Evolutionary conservation across 371 early-diverging fungal species (phyloP).

Genomic region (Rhizopus stolonifer): DNA sequence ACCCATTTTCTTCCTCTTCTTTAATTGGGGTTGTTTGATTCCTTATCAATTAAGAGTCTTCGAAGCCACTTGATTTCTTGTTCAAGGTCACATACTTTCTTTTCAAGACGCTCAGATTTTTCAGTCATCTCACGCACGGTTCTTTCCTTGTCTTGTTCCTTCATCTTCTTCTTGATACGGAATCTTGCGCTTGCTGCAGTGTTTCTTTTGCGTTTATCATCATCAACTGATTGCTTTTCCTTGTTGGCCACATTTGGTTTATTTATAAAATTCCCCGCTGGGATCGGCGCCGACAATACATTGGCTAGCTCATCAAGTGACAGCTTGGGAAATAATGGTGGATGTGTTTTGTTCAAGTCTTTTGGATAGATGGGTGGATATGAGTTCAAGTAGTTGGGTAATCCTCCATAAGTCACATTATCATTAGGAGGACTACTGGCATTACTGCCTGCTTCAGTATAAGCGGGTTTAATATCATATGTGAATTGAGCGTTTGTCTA

Average conservation of each 20-base stretch:
- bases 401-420: conserved; percentile 25
- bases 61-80: conserved; percentile 88
- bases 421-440: conserved; percentile 26
- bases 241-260: not conserved
- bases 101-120: conserved; percentile 69
- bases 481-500: conserved; percentile 64
- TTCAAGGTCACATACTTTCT: conserved; percentile 74
- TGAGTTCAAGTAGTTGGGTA: conserved; percentile 29
- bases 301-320: conserved; percentile 12
- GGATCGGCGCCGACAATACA: conserved; percentile 2
- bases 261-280: not conserved
- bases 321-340: conserved; percentile 17
- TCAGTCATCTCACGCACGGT: conserved; percentile 78
- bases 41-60: conserved; percentile 79
- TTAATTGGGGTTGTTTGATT: conserved; percentile 19
- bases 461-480: conserved; percentile 49
- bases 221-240: conserved; percentile 38
- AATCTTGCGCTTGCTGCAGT: conserved; percentile 94
- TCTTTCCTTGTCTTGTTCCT: conserved; percentile 79
- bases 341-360: conserved; percentile 14
- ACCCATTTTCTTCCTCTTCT: not conserved
- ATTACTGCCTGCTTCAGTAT: not conserved
- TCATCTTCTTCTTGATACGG: conserved; percentile 86
- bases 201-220: conserved; percentile 88
- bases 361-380: conserved; percentile 2